phyloP scores from a whole-genome alignment of 2,329 filamentous ascomycete genomes.

The Paecilomyces niveus region DNA sequence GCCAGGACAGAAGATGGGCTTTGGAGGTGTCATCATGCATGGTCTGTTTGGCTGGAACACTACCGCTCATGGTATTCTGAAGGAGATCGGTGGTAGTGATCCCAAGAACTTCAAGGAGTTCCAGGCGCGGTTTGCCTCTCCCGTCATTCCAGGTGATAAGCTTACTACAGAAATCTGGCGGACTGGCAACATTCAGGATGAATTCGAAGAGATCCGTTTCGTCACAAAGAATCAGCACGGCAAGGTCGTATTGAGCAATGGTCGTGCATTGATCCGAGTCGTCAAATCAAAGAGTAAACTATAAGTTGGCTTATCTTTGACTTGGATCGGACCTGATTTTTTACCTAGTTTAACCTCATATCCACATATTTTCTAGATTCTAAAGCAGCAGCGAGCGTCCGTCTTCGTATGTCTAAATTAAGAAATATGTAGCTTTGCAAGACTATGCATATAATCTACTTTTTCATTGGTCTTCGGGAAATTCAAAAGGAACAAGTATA shows the following conservation, averaged over 20 bases:
- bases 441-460: neutral
- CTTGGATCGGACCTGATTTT: neutral
- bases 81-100: conserved; percentile 66
- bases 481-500: too few species aligned
- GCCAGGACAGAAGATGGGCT: conserved; percentile 82
- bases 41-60: conserved; percentile 84
- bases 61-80: conserved; percentile 64
- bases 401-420: neutral
- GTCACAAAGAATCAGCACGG: conserved; percentile 69
- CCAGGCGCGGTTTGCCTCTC: conserved; percentile 79
- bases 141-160: conserved; percentile 76
- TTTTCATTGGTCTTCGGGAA: neutral
- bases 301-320: conserved; percentile 29
- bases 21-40: conserved; percentile 82
- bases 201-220: conserved; percentile 79
- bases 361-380: neutral
- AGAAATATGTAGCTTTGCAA: neutral
- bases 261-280: conserved; percentile 68
- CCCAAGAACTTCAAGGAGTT: conserved; percentile 80
- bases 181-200: conserved; percentile 54
- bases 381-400: neutral
- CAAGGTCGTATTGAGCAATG: conserved; percentile 83
- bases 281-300: conserved; percentile 57
- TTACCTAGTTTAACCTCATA: neutral
- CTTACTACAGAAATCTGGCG: conserved; percentile 76